These are phyloP conservation scores for Craspedostauros australis DNA, from an alignment of 108 stramenopile genomes.

Conservation along the genomic window DNA sequence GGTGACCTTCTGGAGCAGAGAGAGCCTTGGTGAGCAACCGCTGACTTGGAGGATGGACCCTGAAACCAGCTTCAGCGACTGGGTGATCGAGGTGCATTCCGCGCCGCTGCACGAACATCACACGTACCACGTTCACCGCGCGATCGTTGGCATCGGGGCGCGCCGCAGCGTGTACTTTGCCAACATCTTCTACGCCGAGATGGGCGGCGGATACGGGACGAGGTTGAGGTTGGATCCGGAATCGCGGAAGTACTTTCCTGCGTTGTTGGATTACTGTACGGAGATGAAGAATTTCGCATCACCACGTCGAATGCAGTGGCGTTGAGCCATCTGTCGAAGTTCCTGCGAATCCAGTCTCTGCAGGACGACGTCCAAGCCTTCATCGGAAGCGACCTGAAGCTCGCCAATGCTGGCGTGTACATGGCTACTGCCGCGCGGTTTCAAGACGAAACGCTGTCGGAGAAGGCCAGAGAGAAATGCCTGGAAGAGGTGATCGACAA, in stretches of 20 bases:
- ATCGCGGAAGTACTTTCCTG: constrained; percentile 27
- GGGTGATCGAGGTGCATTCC: no score
- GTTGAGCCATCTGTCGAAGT: constrained; percentile 1
- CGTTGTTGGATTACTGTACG: constrained; percentile 27
- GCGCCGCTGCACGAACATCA: no score
- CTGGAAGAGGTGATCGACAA: constrained; percentile 6
- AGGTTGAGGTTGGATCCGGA: constrained; percentile 18
- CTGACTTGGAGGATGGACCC: no score
- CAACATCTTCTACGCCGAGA: constrained; percentile 16
- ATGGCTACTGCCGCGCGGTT: constrained; percentile 6
- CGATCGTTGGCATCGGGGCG: constrained; percentile 24
- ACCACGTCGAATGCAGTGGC: constrained; percentile 3
- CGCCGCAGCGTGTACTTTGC: constrained; percentile 37
- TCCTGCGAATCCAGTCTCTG: constrained; percentile 2
- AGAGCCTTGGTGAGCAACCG: no score
- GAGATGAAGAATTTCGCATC: not conserved
- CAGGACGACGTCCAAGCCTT: not conserved
- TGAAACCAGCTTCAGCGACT: no score
- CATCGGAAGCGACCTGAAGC: constrained; percentile 1
- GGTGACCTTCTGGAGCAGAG: no score
- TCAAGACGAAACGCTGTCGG: constrained; percentile 1
- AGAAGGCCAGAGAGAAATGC: not conserved
- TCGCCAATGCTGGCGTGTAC: constrained; percentile 5
- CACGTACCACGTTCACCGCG: constrained; percentile 33
- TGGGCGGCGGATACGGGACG: constrained; percentile 1